Conservation (phyloP, 140 eudicot species). For the Oenanthe javanica region DNA sequence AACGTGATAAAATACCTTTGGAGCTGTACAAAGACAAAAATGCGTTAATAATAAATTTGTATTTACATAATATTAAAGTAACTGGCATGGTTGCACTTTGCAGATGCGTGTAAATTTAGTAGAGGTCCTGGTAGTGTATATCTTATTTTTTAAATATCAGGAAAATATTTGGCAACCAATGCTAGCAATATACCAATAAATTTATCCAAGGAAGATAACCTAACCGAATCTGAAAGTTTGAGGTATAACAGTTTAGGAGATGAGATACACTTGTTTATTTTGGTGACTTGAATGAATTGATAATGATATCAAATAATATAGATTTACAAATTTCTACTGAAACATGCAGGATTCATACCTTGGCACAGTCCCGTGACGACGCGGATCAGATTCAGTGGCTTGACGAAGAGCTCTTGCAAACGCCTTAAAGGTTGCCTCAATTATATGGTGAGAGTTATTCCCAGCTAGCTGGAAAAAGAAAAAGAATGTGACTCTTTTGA, state of each 20-base stretch:
- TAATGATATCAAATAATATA: background rate
- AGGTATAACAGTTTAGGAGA: background rate
- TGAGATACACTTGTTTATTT: background rate
- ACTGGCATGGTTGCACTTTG: background rate
- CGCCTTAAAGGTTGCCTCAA: constrained; percentile 95
- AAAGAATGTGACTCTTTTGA: background rate
- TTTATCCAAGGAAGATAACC: background rate
- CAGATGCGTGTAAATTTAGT: background rate
- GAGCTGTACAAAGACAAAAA: constrained; percentile 41
- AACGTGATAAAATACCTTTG: constrained; percentile 71
- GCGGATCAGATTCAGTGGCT: constrained; percentile 84
- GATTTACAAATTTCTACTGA: background rate
- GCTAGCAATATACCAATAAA: background rate
- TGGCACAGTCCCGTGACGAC: constrained; percentile 78
- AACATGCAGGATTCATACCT: constrained; percentile 35
- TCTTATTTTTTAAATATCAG: background rate
- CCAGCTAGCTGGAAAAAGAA: constrained; percentile 69
- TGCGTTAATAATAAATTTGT: background rate
- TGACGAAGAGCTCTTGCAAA: constrained; percentile 97
- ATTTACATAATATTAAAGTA: background rate
- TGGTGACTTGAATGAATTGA: background rate
- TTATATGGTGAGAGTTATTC: constrained; percentile 87
- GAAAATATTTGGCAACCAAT: background rate
- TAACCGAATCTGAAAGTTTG: background rate
- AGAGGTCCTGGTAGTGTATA: background rate